Evolutionary conservation across 495 filamentous ascomycete genomes (phyloP), one percentile per base, ranked within the genome.

Genomic region (Talaromyces wortmannii): DNA sequence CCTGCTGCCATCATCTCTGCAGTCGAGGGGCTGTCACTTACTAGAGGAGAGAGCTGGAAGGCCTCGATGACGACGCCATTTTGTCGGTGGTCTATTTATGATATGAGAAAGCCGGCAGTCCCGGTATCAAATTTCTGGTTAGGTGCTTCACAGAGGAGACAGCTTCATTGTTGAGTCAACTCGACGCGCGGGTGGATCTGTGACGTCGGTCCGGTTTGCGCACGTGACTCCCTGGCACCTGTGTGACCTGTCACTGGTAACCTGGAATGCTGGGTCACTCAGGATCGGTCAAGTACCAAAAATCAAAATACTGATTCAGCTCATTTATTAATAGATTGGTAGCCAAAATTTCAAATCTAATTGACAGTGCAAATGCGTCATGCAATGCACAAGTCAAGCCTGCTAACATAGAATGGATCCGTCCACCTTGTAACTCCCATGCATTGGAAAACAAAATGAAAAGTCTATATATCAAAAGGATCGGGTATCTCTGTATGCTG

Each of bases 51-150:
- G 83, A 88, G 55, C 84, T 89, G 59, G 84, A 73, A 45, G 83
- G 77, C 56, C 82, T 83, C 29, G 89, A 92, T n/a, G 88, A 90
- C 50, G 88, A 92, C 48, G 88, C 87, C 88, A 91, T 91, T 46
- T 48, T 65, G 23, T 4, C 23, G 23, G 23, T 23, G 59, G 53
- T 58, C 63, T 47, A 11, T 47, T 13, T 40, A 23, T 23, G 23
- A 4, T 23, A 23, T 23, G 4, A 1, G 4, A 23, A 23, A 1
- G 2, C 23, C 4, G 23, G 4, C 23, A 23, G 23, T 23, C 4
- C 1, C 23, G 23, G 4, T 23, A 23, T 23, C 23, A 23, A 23
- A 23, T 1, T 23, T 23, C 23, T 23, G 23, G 4, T 23, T 23
- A 1, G 4, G 23, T 23, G 23, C 23, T 23, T 23, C 23, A 23